phyloP scores from a whole-genome alignment of 345 rosid genomes.

The Erucastrum elatum region DNA sequence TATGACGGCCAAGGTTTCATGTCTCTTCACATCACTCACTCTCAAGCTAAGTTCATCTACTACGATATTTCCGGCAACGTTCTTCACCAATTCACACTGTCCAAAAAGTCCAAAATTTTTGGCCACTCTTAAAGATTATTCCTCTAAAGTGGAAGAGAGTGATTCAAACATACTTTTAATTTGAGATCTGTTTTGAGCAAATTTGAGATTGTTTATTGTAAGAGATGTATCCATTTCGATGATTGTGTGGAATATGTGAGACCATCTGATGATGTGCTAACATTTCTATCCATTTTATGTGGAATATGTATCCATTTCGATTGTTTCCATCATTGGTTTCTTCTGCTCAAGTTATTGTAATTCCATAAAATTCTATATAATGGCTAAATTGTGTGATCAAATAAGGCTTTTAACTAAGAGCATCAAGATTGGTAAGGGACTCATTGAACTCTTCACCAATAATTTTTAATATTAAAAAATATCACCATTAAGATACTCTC shows the following conservation, averaged over 20 bases:
- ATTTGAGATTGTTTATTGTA: not conserved
- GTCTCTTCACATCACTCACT: conserved; percentile 48
- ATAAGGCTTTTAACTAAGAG: not conserved
- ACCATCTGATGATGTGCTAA: not conserved
- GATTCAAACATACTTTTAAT: not conserved
- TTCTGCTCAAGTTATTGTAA: not conserved
- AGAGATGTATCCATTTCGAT: not conserved
- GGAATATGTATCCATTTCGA: too few relatives aligned
- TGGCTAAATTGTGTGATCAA: not conserved
- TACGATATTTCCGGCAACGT: conserved; percentile 61
- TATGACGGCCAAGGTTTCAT: conserved; percentile 83
- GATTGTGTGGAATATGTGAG: not conserved
- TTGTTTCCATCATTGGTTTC: too few relatives aligned
- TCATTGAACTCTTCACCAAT: too few relatives aligned
- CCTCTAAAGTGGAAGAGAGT: not conserved
- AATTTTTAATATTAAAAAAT: too few relatives aligned
- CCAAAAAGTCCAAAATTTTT: conserved; percentile 27
- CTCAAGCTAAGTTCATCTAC: conserved; percentile 34
- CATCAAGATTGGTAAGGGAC: not conserved
- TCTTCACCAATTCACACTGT: conserved; percentile 49
- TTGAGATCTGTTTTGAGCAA: not conserved
- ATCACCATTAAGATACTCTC: too few relatives aligned
- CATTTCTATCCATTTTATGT: too few relatives aligned
- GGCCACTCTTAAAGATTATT: not conserved
- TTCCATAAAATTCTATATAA: not conserved